Conservation (phyloP, 352 stramenopile genomes). For the Hyaloperonospora brassicae region DNA sequence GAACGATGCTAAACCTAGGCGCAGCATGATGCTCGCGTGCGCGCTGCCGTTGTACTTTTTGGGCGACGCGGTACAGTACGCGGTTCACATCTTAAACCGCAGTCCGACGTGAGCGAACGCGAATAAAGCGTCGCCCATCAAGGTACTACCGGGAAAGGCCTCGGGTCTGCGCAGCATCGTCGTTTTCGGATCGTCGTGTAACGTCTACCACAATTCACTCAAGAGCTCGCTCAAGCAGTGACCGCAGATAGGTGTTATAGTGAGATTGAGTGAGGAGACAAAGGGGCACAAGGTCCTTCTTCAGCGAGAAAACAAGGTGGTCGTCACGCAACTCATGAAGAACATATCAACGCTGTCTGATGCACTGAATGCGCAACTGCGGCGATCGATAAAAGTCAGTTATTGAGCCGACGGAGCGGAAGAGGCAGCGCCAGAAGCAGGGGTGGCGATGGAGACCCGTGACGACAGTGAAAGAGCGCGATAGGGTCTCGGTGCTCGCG, state of each 20-base stretch:
- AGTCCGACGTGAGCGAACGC: slow-evolving; percentile 16
- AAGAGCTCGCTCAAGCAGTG: no score
- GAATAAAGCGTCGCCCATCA: slow-evolving; percentile 1
- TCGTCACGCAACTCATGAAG: not conserved
- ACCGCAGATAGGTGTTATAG: no score
- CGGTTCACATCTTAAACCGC: slow-evolving; percentile 20
- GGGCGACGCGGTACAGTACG: slow-evolving; percentile 25
- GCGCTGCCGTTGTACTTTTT: slow-evolving; percentile 18
- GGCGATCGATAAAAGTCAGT: not conserved
- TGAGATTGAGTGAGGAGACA: not conserved
- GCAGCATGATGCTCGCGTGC: slow-evolving; percentile 22
- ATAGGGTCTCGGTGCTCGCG: no score
- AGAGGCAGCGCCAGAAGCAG: no score
- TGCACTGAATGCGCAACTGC: not conserved
- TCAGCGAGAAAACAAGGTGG: not conserved
- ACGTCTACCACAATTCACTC: not conserved
- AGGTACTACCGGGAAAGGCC: slow-evolving; percentile 1
- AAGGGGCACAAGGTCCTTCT: not conserved
- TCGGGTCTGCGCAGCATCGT: not conserved
- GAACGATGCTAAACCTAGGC: slow-evolving; percentile 26
- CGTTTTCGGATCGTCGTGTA: slow-evolving; percentile 1
- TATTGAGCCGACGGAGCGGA: no score
- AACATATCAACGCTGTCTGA: not conserved
- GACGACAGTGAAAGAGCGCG: no score
- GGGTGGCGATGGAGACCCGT: no score